These are phyloP conservation scores for Neonectria neomacrospora DNA, from an alignment of 2,329 filamentous ascomycete genomes.

Conservation along the genomic window DNA sequence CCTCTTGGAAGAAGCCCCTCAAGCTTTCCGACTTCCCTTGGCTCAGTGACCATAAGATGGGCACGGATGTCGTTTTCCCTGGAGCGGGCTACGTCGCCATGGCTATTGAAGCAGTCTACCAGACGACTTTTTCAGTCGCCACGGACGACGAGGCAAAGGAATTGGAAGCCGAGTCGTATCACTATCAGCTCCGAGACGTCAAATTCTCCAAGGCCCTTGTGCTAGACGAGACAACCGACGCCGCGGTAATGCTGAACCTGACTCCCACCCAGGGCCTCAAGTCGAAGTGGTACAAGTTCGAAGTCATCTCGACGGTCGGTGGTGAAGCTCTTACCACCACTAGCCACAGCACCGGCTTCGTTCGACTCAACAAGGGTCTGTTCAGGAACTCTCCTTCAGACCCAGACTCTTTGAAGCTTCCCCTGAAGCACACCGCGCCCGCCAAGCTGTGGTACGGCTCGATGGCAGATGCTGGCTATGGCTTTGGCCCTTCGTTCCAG, in stretches of 20 bases:
- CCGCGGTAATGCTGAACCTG: conserved; percentile 13
- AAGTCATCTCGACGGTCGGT: conserved; percentile 12
- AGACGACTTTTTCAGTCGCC: conserved; percentile 31
- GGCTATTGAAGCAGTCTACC: conserved; percentile 53
- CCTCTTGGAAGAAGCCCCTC: conserved; percentile 53
- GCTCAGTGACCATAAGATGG: conserved; percentile 56
- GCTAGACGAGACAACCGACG: conserved; percentile 16
- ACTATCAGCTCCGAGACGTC: conserved; percentile 22
- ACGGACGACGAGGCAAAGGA: conserved; percentile 3
- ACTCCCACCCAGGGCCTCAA: conserved; percentile 9
- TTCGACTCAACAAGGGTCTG: conserved; percentile 15
- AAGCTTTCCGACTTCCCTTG: conserved; percentile 53
- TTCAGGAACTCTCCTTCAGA: conserved; percentile 3
- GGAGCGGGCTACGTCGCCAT: conserved; percentile 54
- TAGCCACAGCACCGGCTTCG: conserved; percentile 13
- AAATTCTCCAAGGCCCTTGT: conserved; percentile 20
- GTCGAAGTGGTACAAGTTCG: conserved; percentile 16
- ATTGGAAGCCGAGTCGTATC: background rate
- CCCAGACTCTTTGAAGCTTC: background rate
- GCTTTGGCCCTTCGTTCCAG: conserved; percentile 27
- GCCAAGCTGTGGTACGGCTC: conserved; percentile 26
- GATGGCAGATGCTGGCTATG: conserved; percentile 18
- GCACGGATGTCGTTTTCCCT: conserved; percentile 53
- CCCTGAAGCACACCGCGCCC: conserved; percentile 12
- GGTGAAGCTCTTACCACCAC: conserved; percentile 9